Conservation (phyloP, 305 asterid species). For the Fraxinus paxiana region DNA sequence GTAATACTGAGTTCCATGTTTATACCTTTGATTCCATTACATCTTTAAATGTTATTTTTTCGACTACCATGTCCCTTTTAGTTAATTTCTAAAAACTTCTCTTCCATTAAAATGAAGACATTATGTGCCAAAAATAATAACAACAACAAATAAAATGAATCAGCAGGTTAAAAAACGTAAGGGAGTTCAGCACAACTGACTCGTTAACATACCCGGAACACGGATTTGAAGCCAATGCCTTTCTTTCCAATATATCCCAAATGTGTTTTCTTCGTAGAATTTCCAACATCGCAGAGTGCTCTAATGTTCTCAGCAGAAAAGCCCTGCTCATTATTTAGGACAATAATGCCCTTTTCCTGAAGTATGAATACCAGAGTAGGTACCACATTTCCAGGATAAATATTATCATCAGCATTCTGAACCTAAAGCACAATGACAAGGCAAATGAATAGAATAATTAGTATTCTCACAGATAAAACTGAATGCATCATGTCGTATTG, state of each 20-base stretch:
- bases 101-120: background rate
- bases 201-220: conserved; percentile 58
- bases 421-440: conserved; percentile 46
- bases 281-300: conserved; percentile 96
- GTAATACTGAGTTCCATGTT: background rate
- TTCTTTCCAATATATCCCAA: conserved; percentile 96
- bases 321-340: conserved; percentile 83
- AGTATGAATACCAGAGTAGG: conserved; percentile 85
- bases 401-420: conserved; percentile 97
- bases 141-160: background rate
- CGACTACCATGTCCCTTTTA: background rate
- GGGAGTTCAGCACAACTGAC: background rate
- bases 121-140: background rate
- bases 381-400: conserved; percentile 60
- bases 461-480: background rate
- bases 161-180: background rate
- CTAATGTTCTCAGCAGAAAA: conserved; percentile 67
- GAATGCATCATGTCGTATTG: background rate
- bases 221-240: conserved; percentile 99
- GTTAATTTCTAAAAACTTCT: background rate
- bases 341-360: conserved; percentile 61
- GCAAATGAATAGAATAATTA: conserved; percentile 11
- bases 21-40: background rate
- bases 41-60: background rate
- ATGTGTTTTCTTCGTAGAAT: conserved; percentile 70